phyloP scores from a whole-genome alignment of 805 yeast genomes.

The Kodamaea sagamina region DNA sequence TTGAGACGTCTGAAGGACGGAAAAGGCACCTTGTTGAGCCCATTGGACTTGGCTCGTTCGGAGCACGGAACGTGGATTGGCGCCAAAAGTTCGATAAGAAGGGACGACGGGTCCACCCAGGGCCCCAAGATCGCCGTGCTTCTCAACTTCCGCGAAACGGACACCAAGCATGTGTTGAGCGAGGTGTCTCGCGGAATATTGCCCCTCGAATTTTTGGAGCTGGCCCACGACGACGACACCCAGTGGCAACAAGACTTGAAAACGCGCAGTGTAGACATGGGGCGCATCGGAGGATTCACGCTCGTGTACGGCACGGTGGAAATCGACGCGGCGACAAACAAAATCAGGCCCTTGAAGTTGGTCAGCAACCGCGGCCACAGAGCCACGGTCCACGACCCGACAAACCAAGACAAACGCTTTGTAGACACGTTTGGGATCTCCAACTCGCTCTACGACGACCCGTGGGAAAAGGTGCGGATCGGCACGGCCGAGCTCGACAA shows the following conservation, averaged over 20 bases:
- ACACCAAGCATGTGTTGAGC: constrained; percentile 25
- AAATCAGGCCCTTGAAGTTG: constrained; percentile 29
- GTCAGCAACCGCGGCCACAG: constrained; percentile 53
- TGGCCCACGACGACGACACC: constrained; percentile 31
- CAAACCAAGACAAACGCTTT: constrained; percentile 5
- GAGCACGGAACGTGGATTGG: constrained; percentile 96
- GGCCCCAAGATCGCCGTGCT: constrained; percentile 67
- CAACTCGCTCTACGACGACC: constrained; percentile 62
- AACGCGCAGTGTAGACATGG: constrained; percentile 15
- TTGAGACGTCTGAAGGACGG: constrained; percentile 34
- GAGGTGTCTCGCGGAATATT: constrained; percentile 55
- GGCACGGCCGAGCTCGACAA: constrained; percentile 40
- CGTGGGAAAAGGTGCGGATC: constrained; percentile 71
- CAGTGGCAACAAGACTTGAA: constrained; percentile 39
- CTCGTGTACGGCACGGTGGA: constrained; percentile 52
- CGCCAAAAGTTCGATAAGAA: constrained; percentile 37
- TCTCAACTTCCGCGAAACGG: constrained; percentile 66
- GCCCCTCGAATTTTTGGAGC: constrained; percentile 47
- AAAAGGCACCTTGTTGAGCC: constrained; percentile 51
- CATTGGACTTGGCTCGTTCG: constrained; percentile 68
- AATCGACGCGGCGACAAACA: constrained; percentile 3
- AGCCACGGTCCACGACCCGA: constrained; percentile 32
- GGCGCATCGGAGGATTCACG: constrained; percentile 62
- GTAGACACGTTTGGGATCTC: constrained; percentile 55
- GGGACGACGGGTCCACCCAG: neutral